Evolutionary conservation across 2,329 filamentous ascomycete genomes (phyloP).

Genomic region (Calonectria henricotiae): DNA sequence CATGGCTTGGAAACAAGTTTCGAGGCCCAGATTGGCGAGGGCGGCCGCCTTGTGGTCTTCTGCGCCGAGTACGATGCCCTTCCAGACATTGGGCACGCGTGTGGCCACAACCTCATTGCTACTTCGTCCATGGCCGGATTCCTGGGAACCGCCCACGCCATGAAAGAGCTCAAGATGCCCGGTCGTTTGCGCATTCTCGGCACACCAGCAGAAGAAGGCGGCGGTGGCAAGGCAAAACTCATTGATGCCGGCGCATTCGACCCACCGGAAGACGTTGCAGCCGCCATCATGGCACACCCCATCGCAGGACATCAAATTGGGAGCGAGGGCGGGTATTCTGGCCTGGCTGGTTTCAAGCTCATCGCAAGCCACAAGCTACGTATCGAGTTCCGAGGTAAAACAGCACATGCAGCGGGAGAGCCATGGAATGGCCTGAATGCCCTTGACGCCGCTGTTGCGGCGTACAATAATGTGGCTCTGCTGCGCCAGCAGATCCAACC

Average conservation of each 20-base stretch:
- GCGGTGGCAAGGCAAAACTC: constrained; percentile 66
- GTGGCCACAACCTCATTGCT: constrained; percentile 71
- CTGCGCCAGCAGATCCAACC: constrained; percentile 47
- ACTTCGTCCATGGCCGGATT: constrained; percentile 64
- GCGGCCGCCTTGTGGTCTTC: constrained; percentile 35
- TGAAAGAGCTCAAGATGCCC: constrained; percentile 56
- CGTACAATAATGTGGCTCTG: constrained; percentile 43
- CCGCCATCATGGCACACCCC: constrained; percentile 51
- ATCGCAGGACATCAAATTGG: constrained; percentile 20
- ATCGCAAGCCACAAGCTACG: constrained; percentile 38
- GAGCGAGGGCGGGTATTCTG: background rate
- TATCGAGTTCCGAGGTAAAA: constrained; percentile 34
- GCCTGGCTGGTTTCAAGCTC: constrained; percentile 36
- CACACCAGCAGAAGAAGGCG: constrained; percentile 69
- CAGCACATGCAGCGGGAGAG: constrained; percentile 43
- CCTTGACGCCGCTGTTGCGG: constrained; percentile 43
- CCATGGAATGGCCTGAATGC: constrained; percentile 47
- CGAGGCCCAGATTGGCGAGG: constrained; percentile 38
- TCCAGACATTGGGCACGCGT: constrained; percentile 50
- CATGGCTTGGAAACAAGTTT: constrained; percentile 39
- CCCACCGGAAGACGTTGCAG: constrained; percentile 49
- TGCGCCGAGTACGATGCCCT: constrained; percentile 44
- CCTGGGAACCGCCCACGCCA: constrained; percentile 64
- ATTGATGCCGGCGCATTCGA: constrained; percentile 62
- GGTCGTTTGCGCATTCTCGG: constrained; percentile 61